These are phyloP conservation scores for Marasmius oreades DNA, from an alignment of 1,284 basidiomycete species.

Conservation along the genomic window DNA sequence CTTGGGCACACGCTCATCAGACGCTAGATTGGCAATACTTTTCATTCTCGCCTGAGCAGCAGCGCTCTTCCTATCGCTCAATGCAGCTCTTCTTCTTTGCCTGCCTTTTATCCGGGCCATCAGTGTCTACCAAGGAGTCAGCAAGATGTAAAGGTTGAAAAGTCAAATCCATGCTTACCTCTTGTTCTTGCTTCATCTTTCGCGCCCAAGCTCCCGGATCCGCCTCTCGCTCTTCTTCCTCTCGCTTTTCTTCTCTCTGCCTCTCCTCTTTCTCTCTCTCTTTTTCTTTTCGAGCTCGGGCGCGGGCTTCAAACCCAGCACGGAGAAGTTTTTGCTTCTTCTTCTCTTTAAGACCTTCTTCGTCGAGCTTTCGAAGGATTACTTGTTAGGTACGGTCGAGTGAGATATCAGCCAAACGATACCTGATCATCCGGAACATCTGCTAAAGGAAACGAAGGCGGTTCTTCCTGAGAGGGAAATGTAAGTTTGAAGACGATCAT, in stretches of 20 bases:
- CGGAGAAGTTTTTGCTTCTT: slow-evolving; percentile 91
- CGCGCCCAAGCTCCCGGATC: slow-evolving; percentile 74
- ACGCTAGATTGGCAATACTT: slow-evolving; percentile 89
- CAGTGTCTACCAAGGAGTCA: slow-evolving; percentile 46
- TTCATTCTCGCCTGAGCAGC: slow-evolving; percentile 98
- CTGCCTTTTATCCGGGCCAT: slow-evolving; percentile 88
- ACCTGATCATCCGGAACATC: slow-evolving; percentile 90
- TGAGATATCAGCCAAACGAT: slow-evolving; percentile 14
- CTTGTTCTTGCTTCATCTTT: slow-evolving; percentile 73
- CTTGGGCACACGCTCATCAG: slow-evolving; percentile 74
- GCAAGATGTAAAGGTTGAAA: neutral
- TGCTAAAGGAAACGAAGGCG: slow-evolving; percentile 85
- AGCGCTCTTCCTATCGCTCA: slow-evolving; percentile 91
- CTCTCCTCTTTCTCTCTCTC: slow-evolving; percentile 78
- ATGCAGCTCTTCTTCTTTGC: slow-evolving; percentile 75
- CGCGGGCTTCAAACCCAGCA: slow-evolving; percentile 91
- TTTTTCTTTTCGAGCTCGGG: slow-evolving; percentile 85
- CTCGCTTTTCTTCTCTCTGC: slow-evolving; percentile 68
- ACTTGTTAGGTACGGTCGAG: neutral
- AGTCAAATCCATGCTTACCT: slow-evolving; percentile 44
- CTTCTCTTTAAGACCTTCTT: slow-evolving; percentile 94
- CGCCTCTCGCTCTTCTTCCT: slow-evolving; percentile 75
- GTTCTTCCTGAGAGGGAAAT: slow-evolving; percentile 47
- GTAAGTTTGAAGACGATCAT: slow-evolving; percentile 3
- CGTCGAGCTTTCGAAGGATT: slow-evolving; percentile 63